Percentiles rank a stretch among this genome's conserved stretches.
These are phyloP conservation scores for Jaltomata sinuosa DNA, from an alignment of 257 asterid species.

Conservation along the genomic window DNA sequence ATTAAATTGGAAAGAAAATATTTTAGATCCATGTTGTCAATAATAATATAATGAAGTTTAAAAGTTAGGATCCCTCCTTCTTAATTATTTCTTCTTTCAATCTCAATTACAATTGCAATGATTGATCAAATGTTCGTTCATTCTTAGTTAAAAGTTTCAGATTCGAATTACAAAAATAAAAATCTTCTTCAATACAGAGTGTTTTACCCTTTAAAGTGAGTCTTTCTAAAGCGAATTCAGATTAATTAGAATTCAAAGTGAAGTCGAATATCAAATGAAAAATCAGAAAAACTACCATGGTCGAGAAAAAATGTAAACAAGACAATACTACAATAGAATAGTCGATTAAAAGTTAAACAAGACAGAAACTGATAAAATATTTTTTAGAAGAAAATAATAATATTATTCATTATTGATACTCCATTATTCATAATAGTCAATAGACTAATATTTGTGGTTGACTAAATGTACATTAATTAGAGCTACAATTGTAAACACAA, in stretches of 20 bases:
- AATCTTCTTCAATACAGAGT: not conserved
- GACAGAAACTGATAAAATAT: not conserved
- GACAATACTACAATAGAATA: not conserved
- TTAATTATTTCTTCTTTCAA: not conserved
- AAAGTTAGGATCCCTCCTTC: not conserved
- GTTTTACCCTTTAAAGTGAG: not conserved
- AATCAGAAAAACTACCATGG: fast-evolving
- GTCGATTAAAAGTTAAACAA: not conserved
- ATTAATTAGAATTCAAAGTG: not conserved
- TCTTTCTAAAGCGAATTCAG: not conserved
- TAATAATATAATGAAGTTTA: not conserved
- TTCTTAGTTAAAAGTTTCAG: not conserved
- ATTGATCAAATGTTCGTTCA: not conserved
- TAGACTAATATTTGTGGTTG: not conserved
- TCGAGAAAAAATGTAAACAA: not conserved
- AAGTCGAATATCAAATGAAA: not conserved
- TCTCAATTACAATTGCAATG: not conserved
- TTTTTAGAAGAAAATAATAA: not conserved
- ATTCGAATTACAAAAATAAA: not conserved
- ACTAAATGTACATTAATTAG: not conserved
- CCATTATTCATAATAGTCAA: no score
- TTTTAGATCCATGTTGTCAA: no score
- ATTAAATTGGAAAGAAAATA: not conserved
- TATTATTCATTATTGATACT: not conserved
- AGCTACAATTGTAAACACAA: constrained; percentile 16